Evolutionary conservation across 2,329 filamentous ascomycete species (phyloP).

Genomic region (Cytospora paraplurivora): DNA sequence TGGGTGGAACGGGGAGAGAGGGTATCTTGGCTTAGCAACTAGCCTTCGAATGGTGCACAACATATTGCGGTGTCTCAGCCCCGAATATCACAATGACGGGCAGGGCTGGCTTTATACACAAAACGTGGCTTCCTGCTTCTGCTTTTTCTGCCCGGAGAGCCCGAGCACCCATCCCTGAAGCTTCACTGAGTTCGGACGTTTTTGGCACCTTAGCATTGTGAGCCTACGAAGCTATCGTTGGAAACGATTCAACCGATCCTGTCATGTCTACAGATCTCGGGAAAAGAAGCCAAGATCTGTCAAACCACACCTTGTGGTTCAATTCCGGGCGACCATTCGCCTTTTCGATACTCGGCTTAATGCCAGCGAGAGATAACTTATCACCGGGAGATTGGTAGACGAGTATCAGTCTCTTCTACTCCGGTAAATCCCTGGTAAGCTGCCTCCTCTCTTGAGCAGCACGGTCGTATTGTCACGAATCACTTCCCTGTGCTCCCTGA

Average conservation of each 20-base stretch:
- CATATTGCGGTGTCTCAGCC: slow-evolving; percentile 8
- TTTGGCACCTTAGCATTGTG: slow-evolving; percentile 7
- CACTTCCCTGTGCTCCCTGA: neutral
- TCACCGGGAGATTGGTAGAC: neutral
- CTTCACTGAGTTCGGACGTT: neutral
- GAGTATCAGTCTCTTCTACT: neutral
- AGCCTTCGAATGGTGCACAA: slow-evolving; percentile 8
- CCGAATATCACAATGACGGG: slow-evolving; percentile 7
- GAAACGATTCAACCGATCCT: neutral
- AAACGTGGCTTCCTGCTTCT: slow-evolving; percentile 4
- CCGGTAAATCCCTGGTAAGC: neutral
- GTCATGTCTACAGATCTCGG: neutral
- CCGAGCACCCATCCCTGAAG: slow-evolving; percentile 15
- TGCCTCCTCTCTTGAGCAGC: neutral
- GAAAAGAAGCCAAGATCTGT: neutral
- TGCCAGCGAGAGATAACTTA: neutral
- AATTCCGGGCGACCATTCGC: neutral
- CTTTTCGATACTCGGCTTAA: no score
- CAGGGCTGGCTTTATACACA: slow-evolving; percentile 18
- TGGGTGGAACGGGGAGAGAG: neutral
- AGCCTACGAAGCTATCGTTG: neutral
- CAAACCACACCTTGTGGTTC: neutral
- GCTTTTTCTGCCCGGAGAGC: slow-evolving; percentile 1
- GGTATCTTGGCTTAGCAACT: slow-evolving; percentile 1
- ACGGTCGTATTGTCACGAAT: neutral